Evolutionary conservation across 2,329 filamentous ascomycete species (phyloP).

Genomic region (Beauveria rudraprayagi): DNA sequence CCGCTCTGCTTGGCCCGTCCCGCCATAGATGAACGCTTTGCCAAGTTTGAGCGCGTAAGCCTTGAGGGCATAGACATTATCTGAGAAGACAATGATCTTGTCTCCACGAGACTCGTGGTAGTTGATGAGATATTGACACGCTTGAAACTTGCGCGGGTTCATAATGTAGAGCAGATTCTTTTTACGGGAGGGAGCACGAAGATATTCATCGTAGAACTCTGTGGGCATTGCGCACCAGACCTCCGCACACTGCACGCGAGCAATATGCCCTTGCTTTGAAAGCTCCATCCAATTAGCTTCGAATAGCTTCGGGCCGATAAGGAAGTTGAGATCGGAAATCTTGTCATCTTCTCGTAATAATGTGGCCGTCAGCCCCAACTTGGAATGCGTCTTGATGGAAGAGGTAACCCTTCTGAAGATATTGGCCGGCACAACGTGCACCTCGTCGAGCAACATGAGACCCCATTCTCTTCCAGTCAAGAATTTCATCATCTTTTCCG

Average conservation of each 20-base stretch:
- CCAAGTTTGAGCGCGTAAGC: slow-evolving; percentile 75
- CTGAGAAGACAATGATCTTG: slow-evolving; percentile 97
- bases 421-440: slow-evolving; percentile 93
- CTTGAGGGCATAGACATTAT: slow-evolving; percentile 89
- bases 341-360: slow-evolving; percentile 95
- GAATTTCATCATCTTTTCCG: slow-evolving; percentile 96
- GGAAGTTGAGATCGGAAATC: slow-evolving; percentile 92
- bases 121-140: slow-evolving; percentile 95
- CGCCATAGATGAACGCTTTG: slow-evolving; percentile 88
- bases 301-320: slow-evolving; percentile 95
- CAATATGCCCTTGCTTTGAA: slow-evolving; percentile 93
- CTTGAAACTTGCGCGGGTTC: slow-evolving; percentile 96
- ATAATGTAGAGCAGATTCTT: slow-evolving; percentile 71
- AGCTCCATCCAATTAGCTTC: slow-evolving; percentile 99
- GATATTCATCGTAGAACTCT: slow-evolving; percentile 94
- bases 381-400: slow-evolving; percentile 88
- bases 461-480: slow-evolving; percentile 88
- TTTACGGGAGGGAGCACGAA: slow-evolving; percentile 53
- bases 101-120: slow-evolving; percentile 92
- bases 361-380: slow-evolving; percentile 89
- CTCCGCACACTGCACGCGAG: slow-evolving; percentile 93
- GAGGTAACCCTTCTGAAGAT: slow-evolving; percentile 94
- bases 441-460: slow-evolving; percentile 92
- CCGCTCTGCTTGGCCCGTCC: slow-evolving; percentile 77
- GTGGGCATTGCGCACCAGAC: slow-evolving; percentile 99